phyloP scores from a whole-genome alignment of 441 rosid genomes.

The Gossypium lobatum region DNA sequence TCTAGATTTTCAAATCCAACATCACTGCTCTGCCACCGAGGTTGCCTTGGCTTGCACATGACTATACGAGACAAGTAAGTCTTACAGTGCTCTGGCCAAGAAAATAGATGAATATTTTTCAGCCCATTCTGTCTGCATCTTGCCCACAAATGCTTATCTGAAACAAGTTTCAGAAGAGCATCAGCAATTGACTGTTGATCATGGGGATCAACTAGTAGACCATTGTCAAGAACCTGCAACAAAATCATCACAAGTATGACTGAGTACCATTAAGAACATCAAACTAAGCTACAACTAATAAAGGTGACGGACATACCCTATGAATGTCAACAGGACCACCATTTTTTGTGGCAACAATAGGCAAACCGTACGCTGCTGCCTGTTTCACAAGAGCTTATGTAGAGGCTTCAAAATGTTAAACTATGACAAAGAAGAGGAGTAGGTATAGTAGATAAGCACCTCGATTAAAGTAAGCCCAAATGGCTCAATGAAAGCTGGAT shows the following conservation, averaged over 20 bases:
- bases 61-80: slow-evolving; percentile 63
- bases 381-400: slow-evolving; percentile 23
- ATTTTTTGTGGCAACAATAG: slow-evolving; percentile 84
- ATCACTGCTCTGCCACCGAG: slow-evolving; percentile 65
- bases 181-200: slow-evolving; percentile 73
- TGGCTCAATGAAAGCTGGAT: slow-evolving; percentile 92
- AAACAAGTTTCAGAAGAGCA: slow-evolving; percentile 80
- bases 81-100: slow-evolving; percentile 94
- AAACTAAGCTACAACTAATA: neutral
- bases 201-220: slow-evolving; percentile 86
- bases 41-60: slow-evolving; percentile 75
- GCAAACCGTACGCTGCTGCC: slow-evolving; percentile 92
- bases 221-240: slow-evolving; percentile 80
- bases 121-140: slow-evolving; percentile 84
- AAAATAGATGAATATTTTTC: slow-evolving; percentile 69
- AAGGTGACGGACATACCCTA: slow-evolving; percentile 32
- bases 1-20: slow-evolving; percentile 41
- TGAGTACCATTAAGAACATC: neutral
- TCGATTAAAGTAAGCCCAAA: slow-evolving; percentile 84
- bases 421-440: neutral
- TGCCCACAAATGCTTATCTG: slow-evolving; percentile 79
- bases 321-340: slow-evolving; percentile 95
- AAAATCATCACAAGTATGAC: slow-evolving; percentile 12
- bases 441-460: slow-evolving; percentile 32
- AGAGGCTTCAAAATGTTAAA: neutral